Percentiles rank a stretch among this genome's conserved stretches.
These are phyloP conservation scores for Anastatica hierochuntica DNA, from an alignment of 345 rosid species.

Conservation along the genomic window DNA sequence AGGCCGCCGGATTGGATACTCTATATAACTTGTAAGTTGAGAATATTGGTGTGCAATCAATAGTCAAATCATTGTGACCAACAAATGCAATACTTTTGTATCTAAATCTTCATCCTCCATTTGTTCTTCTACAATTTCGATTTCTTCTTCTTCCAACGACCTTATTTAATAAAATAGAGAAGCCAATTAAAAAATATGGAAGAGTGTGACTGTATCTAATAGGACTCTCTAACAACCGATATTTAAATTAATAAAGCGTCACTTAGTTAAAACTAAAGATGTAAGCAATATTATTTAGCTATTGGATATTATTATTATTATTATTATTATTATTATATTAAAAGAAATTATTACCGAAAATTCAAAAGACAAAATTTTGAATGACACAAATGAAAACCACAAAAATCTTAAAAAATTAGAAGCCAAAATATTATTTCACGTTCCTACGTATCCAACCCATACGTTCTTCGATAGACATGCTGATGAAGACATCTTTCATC, in stretches of 20 bases:
- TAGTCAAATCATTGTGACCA: not conserved
- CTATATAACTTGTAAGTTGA: not conserved
- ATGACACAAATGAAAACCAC: not conserved
- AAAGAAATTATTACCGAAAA: too few species aligned
- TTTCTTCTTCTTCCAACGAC: not conserved
- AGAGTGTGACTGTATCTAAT: not conserved
- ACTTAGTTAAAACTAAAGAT: too few species aligned
- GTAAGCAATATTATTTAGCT: too few species aligned
- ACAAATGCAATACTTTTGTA: not conserved
- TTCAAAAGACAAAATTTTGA: not conserved
- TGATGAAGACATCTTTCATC: not conserved
- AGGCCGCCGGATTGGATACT: not conserved
- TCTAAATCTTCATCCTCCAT: not conserved
- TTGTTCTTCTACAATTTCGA: not conserved
- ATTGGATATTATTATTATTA: too few species aligned
- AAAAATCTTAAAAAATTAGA: not conserved
- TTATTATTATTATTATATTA: too few species aligned
- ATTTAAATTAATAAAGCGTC: too few species aligned
- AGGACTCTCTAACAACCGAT: too few species aligned
- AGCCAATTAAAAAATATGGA: not conserved
- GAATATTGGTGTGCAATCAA: not conserved
- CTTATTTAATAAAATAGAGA: not conserved
- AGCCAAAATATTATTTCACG: not conserved
- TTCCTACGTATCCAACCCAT: not conserved
- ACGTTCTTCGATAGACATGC: not conserved